Conservation (phyloP, 2,329 filamentous ascomycete genomes). For the Ceratocystis ficicola region DNA sequence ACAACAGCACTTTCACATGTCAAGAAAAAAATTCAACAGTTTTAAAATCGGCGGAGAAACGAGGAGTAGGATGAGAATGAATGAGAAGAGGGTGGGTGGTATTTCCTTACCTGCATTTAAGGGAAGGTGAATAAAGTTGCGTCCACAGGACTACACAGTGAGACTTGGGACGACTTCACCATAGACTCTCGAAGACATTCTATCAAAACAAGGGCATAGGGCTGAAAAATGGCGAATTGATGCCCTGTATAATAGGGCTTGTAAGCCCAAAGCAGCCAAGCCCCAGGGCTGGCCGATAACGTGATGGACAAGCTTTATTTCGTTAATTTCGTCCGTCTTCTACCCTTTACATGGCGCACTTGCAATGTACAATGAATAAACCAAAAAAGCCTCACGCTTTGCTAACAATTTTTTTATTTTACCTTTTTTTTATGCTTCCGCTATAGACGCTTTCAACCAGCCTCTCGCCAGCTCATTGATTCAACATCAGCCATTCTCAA, state of each 20-base stretch:
- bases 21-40: slow-evolving; percentile 4
- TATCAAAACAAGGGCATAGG: too few relatives aligned
- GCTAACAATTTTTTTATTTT: neutral
- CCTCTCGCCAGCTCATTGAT: neutral
- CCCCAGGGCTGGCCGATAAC: neutral
- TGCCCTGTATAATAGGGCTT: too few relatives aligned
- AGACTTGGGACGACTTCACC: too few relatives aligned
- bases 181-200: too few relatives aligned
- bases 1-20: slow-evolving; percentile 11
- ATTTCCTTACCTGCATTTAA: too few relatives aligned
- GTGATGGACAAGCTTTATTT: neutral
- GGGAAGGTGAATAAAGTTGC: too few relatives aligned
- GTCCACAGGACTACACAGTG: too few relatives aligned
- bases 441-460: neutral
- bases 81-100: too few relatives aligned
- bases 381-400: neutral
- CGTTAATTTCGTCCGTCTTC: neutral
- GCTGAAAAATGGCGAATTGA: too few relatives aligned
- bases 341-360: neutral
- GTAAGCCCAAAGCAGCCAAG: neutral
- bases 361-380: neutral
- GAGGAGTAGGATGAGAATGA: neutral
- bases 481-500: neutral
- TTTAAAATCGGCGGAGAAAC: neutral
- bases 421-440: neutral